phyloP scores from a whole-genome alignment of 805 yeast genomes.

The Candida broadrunensis region DNA sequence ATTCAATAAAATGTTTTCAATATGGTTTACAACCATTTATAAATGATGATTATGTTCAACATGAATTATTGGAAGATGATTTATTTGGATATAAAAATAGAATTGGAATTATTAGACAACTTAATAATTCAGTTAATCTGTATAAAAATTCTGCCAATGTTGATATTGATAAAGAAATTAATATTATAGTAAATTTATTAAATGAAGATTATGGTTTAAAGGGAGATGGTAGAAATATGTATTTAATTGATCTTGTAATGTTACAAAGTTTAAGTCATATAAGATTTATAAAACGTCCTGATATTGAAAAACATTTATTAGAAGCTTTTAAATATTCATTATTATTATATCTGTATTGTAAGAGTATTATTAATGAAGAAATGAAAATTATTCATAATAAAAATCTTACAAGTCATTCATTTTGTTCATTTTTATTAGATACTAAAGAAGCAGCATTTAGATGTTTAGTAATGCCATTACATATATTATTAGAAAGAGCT shows the following conservation, averaged over 20 bases:
- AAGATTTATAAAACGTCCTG: background rate
- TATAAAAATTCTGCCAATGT: background rate
- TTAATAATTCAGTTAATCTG: background rate
- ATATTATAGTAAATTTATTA: background rate
- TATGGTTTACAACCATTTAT: background rate
- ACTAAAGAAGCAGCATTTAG: background rate
- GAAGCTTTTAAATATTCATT: background rate
- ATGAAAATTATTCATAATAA: background rate
- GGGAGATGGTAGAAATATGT: background rate
- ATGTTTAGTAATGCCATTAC: background rate
- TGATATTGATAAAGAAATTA: background rate
- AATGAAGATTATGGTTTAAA: background rate
- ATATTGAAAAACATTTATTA: background rate
- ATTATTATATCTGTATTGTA: background rate
- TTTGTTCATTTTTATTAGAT: background rate
- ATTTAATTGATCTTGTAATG: background rate
- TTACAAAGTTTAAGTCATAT: background rate
- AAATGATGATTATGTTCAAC: background rate
- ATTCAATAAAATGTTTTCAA: background rate
- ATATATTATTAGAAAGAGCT: background rate
- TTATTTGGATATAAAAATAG: background rate
- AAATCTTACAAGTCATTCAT: background rate
- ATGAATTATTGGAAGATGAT: background rate
- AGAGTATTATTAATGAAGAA: background rate
- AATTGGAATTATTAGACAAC: background rate